These are phyloP conservation scores for Postia placenta DNA, from an alignment of 768 basidiomycete species.

Conservation along the genomic window DNA sequence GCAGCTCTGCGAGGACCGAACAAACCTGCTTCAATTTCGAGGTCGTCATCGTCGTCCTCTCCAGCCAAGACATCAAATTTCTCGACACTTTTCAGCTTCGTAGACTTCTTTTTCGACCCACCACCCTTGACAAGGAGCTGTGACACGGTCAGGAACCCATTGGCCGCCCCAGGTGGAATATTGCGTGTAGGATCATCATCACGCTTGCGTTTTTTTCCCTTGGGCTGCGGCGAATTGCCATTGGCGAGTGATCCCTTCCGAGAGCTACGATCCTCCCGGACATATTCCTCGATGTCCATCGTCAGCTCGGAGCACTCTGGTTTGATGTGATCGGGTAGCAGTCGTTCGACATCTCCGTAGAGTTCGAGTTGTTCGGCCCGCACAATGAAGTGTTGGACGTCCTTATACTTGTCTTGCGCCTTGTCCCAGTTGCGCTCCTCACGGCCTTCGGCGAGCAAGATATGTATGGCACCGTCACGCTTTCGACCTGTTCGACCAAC, in stretches of 20 bases:
- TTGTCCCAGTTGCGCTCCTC: conserved; percentile 90
- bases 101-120: conserved; percentile 41
- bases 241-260: conserved; percentile 26
- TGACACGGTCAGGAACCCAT: conserved; percentile 65
- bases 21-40: conserved; percentile 57
- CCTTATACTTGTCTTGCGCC: conserved; percentile 78
- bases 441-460: conserved; percentile 82
- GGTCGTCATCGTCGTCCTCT: conserved; percentile 63
- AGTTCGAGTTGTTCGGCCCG: conserved; percentile 85
- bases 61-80: conserved; percentile 45
- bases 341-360: conserved; percentile 85
- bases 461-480: conserved; percentile 83
- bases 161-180: conserved; percentile 66
- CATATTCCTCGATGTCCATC: conserved; percentile 75
- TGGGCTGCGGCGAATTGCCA: conserved; percentile 24
- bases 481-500: conserved; percentile 94
- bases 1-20: conserved; percentile 43
- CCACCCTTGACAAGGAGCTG: conserved; percentile 50
- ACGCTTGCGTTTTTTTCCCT: conserved; percentile 57
- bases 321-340: conserved; percentile 73
- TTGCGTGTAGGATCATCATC: conserved; percentile 64
- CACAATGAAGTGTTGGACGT: conserved; percentile 84
- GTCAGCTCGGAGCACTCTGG: conserved; percentile 74
- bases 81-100: conserved; percentile 22
- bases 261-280: conserved; percentile 36